Evolutionary conservation across 495 filamentous ascomycete genomes (phyloP).

Genomic region (Aspergillus indologenus): DNA sequence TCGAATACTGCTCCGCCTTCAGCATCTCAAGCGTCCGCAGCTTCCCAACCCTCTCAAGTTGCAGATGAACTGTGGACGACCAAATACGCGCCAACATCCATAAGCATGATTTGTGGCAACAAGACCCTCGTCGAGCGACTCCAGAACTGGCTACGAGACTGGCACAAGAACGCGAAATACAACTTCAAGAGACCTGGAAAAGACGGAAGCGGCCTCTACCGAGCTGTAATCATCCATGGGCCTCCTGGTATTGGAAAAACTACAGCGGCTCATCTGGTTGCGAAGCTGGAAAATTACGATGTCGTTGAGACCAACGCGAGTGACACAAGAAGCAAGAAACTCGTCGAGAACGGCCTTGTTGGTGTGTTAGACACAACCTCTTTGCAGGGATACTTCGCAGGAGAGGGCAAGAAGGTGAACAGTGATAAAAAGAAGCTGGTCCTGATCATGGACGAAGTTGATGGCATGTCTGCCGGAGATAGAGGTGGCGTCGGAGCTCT

Average conservation of each 20-base stretch:
- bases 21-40: conserved; percentile 21
- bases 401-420: conserved; percentile 75
- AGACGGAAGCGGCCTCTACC: conserved; percentile 73
- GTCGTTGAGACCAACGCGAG: conserved; percentile 93
- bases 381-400: conserved; percentile 87
- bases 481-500: conserved; percentile 93
- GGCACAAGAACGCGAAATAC: conserved; percentile 68
- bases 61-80: conserved; percentile 85
- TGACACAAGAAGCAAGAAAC: conserved; percentile 95
- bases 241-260: conserved; percentile 98
- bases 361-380: conserved; percentile 94
- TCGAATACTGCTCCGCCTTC: conserved; percentile 4
- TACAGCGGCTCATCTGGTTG: conserved; percentile 91
- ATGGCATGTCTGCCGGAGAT: conserved; percentile 98
- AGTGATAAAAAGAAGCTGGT: conserved; percentile 83
- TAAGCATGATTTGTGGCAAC: conserved; percentile 92
- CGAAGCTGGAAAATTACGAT: conserved; percentile 90
- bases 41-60: conserved; percentile 30
- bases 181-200: conserved; percentile 75
- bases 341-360: conserved; percentile 80
- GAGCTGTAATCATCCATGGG: conserved; percentile 88
- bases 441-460: conserved; percentile 98
- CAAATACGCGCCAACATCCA: conserved; percentile 84
- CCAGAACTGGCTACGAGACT: conserved; percentile 79
- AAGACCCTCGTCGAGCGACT: conserved; percentile 87